Conservation (phyloP, 2,329 filamentous ascomycete genomes). For the Talaromyces sp. region DNA sequence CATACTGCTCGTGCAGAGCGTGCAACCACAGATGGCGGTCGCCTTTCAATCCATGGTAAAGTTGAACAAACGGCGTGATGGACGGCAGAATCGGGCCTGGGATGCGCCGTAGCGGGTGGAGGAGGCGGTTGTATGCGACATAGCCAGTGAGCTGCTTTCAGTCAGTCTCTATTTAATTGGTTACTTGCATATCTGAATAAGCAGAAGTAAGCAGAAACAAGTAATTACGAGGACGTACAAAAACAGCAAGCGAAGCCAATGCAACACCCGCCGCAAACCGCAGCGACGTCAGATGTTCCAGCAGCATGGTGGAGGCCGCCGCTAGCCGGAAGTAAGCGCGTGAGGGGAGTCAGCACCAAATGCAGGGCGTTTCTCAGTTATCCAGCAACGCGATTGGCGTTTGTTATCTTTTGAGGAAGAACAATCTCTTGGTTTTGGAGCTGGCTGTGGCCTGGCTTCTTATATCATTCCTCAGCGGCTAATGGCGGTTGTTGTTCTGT, state of each 20-base stretch:
- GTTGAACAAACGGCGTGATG: conserved; percentile 47
- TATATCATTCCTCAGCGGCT: not conserved
- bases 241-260: not conserved
- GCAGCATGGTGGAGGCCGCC: conserved; percentile 5
- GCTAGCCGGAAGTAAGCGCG: conserved; percentile 4
- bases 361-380: not conserved
- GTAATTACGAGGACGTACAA: conserved; percentile 5
- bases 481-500: not conserved
- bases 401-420: not conserved
- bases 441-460: not conserved
- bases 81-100: conserved; percentile 26
- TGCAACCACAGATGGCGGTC: conserved; percentile 69
- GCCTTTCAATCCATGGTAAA: conserved; percentile 70
- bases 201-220: not conserved
- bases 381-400: not conserved
- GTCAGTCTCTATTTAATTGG: not conserved
- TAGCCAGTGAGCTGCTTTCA: conserved; percentile 21
- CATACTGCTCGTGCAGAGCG: conserved; percentile 65
- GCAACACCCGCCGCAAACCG: conserved; percentile 6
- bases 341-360: not conserved
- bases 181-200: not conserved
- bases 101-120: conserved; percentile 29
- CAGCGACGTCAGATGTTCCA: conserved; percentile 3
- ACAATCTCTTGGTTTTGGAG: not conserved
- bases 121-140: conserved; percentile 27